Conservation (phyloP, 148 eudicot genomes). For the Camellia granthamiana region DNA sequence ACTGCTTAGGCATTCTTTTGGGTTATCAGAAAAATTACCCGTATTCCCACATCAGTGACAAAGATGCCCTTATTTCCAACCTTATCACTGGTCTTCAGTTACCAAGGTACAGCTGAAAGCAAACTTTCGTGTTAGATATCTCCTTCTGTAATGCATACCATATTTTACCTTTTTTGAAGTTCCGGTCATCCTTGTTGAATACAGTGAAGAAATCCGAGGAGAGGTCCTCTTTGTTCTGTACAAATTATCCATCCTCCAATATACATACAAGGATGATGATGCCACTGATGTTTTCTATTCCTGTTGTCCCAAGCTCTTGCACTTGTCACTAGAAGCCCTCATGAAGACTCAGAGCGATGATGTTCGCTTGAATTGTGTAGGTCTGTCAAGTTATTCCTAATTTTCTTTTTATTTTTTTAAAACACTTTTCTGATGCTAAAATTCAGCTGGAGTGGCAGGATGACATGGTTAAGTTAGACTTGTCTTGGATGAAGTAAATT, state of each 20-base stretch:
- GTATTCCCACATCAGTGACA: slow-evolving; percentile 50
- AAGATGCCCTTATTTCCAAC: slow-evolving; percentile 64
- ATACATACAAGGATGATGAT: slow-evolving; percentile 41
- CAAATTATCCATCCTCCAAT: slow-evolving; percentile 58
- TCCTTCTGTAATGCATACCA: background rate
- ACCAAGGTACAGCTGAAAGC: slow-evolving; percentile 55
- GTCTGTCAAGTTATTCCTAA: slow-evolving; percentile 34
- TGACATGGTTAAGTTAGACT: background rate
- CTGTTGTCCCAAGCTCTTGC: slow-evolving; percentile 62
- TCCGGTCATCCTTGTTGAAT: slow-evolving; percentile 16
- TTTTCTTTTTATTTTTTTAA: background rate
- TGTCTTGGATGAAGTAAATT: background rate
- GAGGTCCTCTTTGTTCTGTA: slow-evolving; percentile 86
- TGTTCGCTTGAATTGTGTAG: slow-evolving; percentile 87
- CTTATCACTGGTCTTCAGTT: slow-evolving; percentile 81
- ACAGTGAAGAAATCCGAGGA: slow-evolving; percentile 88
- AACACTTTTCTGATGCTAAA: background rate
- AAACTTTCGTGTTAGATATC: background rate
- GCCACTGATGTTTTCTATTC: slow-evolving; percentile 45
- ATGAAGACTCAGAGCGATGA: slow-evolving; percentile 89
- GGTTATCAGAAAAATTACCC: slow-evolving; percentile 46
- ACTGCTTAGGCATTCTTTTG: slow-evolving; percentile 89
- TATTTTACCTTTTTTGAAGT: background rate
- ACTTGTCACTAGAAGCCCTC: slow-evolving; percentile 65
- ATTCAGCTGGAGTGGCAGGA: background rate